These are phyloP conservation scores for Aphanomyces astaci DNA, from an alignment of 352 stramenopile genomes.

Conservation along the genomic window DNA sequence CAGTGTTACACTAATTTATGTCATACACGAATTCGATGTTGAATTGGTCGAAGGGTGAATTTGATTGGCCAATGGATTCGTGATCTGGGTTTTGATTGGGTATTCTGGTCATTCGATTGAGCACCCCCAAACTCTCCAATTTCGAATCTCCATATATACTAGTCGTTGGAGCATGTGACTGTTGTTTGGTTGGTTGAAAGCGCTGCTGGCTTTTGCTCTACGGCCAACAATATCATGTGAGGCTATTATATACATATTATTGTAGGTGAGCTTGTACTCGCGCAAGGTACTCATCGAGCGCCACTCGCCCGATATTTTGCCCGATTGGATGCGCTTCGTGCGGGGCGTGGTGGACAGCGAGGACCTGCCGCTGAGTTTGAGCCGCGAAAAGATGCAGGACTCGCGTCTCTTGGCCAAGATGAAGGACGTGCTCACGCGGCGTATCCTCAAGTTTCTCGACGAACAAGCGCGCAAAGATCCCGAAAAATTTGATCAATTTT, in stretches of 20 bases:
- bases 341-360: constrained; percentile 93
- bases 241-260: not conserved
- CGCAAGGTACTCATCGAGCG: constrained; percentile 99
- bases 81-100: too few species aligned
- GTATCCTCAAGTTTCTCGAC: constrained; percentile 86
- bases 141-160: too few species aligned
- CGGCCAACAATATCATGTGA: too few species aligned
- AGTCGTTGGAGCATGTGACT: too few species aligned
- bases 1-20: too few species aligned
- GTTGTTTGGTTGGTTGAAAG: too few species aligned
- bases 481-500: constrained; percentile 97
- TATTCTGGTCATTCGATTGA: too few species aligned
- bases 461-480: constrained; percentile 86
- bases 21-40: too few species aligned
- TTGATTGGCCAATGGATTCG: too few species aligned
- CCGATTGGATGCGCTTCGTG: constrained; percentile 95
- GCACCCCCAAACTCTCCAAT: too few species aligned
- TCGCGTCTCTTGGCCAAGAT: constrained; percentile 94
- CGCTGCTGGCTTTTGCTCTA: too few species aligned
- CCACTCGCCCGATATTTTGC: constrained; percentile 95
- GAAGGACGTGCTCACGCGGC: constrained; percentile 90
- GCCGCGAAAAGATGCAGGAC: constrained; percentile 99
- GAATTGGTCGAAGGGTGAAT: too few species aligned
- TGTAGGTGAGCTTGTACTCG: constrained; percentile 89
- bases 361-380: constrained; percentile 98